These are phyloP conservation scores for Iris pallida DNA, from an alignment of 116 monocot genomes.

Conservation along the genomic window DNA sequence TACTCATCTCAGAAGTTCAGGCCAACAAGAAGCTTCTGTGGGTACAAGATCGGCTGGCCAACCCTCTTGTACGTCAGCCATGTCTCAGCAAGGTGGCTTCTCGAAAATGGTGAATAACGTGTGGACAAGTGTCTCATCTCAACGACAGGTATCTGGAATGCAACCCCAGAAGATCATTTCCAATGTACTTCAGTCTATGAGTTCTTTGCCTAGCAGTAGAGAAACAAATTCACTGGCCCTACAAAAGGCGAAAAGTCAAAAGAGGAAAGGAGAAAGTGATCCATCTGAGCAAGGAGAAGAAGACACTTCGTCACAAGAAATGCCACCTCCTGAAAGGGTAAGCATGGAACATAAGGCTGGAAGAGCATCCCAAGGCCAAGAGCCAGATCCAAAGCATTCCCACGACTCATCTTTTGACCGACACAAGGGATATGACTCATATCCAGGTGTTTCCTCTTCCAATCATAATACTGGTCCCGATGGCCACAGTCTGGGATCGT, in stretches of 20 bases:
- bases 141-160: conserved; percentile 31
- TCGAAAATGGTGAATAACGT: conserved; percentile 42
- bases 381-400: conserved; percentile 24
- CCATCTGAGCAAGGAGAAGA: conserved; percentile 9
- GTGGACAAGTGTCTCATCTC: conserved; percentile 51
- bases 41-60: conserved; percentile 19
- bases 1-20: conserved; percentile 19
- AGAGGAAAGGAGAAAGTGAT: conserved; percentile 22
- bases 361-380: conserved; percentile 15
- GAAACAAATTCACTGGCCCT: conserved; percentile 9
- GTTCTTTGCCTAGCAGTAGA: conserved; percentile 16
- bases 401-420: conserved; percentile 9
- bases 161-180: conserved; percentile 32
- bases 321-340: conserved; percentile 19
- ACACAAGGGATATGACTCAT: conserved; percentile 18
- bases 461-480: conserved; percentile 14
- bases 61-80: conserved; percentile 14
- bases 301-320: conserved; percentile 5
- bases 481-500: conserved; percentile 11
- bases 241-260: conserved; percentile 28
- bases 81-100: conserved; percentile 25
- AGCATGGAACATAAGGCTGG: conserved; percentile 23
- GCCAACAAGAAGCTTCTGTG: conserved; percentile 13
- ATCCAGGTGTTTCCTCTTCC: conserved; percentile 23
- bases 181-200: conserved; percentile 37